phyloP scores from a whole-genome alignment of 2,329 filamentous ascomycete genomes.

The Tolypocladium guangdongense region DNA sequence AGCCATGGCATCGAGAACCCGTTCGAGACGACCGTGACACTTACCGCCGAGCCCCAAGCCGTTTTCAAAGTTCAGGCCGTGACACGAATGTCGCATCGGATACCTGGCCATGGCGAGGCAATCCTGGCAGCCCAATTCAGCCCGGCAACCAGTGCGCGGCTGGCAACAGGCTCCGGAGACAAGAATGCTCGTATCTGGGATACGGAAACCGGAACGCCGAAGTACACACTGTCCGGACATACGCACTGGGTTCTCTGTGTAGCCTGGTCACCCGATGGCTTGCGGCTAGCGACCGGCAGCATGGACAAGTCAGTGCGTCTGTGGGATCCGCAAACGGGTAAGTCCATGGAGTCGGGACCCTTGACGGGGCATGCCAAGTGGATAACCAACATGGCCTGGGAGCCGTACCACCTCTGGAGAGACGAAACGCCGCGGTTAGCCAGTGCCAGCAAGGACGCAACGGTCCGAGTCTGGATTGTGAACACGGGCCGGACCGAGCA shows the following conservation, averaged over 20 bases:
- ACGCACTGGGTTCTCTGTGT: constrained; percentile 84
- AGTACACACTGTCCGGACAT: constrained; percentile 78
- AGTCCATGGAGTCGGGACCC: constrained; percentile 47
- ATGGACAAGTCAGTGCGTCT: constrained; percentile 89
- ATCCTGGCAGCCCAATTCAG: constrained; percentile 84
- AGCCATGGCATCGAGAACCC: constrained; percentile 47
- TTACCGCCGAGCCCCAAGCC: constrained; percentile 67
- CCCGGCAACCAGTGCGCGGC: constrained; percentile 60
- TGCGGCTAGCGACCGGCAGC: constrained; percentile 73
- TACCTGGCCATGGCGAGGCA: constrained; percentile 83
- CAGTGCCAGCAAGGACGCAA: constrained; percentile 81
- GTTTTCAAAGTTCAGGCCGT: constrained; percentile 90
- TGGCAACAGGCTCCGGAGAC: constrained; percentile 86
- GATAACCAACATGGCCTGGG: constrained; percentile 82
- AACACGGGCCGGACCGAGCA: constrained; percentile 69
- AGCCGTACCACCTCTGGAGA: constrained; percentile 78
- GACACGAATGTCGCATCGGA: constrained; percentile 77
- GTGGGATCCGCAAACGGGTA: constrained; percentile 78
- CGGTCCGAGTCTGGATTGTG: constrained; percentile 77
- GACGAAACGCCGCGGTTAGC: constrained; percentile 68
- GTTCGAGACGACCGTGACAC: constrained; percentile 42
- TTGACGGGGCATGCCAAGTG: constrained; percentile 84
- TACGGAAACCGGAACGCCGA: constrained; percentile 82
- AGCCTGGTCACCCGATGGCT: constrained; percentile 75
- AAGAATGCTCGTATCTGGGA: constrained; percentile 91